A percentile compares a stretch with the other conserved stretches of the same genome.
phyloP scores from a whole-genome alignment of 1,284 basidiomycete species.

The Cronartium ribicola region DNA sequence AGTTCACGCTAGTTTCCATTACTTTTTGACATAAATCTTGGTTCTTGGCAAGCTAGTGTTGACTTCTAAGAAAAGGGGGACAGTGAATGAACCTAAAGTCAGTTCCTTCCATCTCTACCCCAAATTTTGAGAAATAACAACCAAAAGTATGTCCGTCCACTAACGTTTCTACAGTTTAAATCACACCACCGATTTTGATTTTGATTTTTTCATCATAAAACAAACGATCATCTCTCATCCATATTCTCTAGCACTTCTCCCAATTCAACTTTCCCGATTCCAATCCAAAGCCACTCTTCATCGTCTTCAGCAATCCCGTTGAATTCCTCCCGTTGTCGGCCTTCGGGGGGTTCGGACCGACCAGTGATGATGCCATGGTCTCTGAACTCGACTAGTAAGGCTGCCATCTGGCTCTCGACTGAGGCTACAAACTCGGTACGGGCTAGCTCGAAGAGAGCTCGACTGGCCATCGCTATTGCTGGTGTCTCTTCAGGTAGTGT shows the following conservation, averaged over 20 bases:
- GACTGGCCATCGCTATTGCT: slow-evolving; percentile 42
- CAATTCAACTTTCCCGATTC: slow-evolving; percentile 64
- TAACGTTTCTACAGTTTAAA: too few species aligned
- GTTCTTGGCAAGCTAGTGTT: too few species aligned
- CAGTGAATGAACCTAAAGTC: too few species aligned
- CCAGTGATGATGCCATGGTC: slow-evolving; percentile 76
- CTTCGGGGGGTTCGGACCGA: slow-evolving; percentile 53
- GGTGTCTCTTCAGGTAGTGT: slow-evolving; percentile 51
- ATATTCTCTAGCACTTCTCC: slow-evolving; percentile 55
- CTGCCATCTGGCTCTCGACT: slow-evolving; percentile 73
- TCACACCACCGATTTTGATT: too few species aligned
- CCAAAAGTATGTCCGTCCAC: too few species aligned
- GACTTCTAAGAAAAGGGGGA: too few species aligned
- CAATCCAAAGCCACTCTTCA: slow-evolving; percentile 66
- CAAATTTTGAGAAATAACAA: too few species aligned
- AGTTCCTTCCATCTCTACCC: too few species aligned
- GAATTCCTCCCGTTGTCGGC: slow-evolving; percentile 51
- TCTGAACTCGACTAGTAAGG: slow-evolving; percentile 77
- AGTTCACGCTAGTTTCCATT: too few species aligned
- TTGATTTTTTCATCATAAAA: neutral
- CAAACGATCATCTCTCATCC: slow-evolving; percentile 52
- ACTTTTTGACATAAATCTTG: too few species aligned
- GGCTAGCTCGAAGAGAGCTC: slow-evolving; percentile 53
- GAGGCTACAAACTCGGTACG: slow-evolving; percentile 77
- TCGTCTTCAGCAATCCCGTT: slow-evolving; percentile 57